Conservation (phyloP, 768 basidiomycete species). For the Lactarius evosmus region DNA sequence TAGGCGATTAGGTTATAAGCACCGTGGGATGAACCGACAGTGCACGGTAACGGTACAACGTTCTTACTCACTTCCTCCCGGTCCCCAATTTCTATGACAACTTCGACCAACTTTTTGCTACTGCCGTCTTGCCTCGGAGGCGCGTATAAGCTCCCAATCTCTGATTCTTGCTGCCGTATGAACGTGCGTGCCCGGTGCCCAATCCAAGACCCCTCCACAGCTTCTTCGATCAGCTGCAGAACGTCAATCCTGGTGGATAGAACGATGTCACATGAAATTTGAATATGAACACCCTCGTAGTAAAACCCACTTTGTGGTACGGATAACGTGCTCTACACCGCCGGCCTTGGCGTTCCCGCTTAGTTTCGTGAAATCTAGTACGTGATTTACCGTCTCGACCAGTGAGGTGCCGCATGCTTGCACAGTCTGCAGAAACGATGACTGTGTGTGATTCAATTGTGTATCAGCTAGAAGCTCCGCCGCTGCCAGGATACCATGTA, state of each 20-base stretch:
- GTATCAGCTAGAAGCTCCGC: constrained; percentile 90
- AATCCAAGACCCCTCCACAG: constrained; percentile 92
- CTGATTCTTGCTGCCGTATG: constrained; percentile 56
- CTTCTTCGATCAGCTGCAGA: constrained; percentile 81
- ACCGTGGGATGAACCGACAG: background rate
- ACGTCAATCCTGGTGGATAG: constrained; percentile 53
- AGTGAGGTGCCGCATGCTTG: constrained; percentile 94
- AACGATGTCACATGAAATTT: background rate
- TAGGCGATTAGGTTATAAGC: constrained; percentile 32
- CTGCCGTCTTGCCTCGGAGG: constrained; percentile 59
- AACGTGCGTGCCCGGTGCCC: constrained; percentile 81
- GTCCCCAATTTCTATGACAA: constrained; percentile 81
- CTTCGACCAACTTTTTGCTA: constrained; percentile 63
- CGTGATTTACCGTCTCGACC: constrained; percentile 95
- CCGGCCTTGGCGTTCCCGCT: constrained; percentile 81
- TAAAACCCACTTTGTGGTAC: constrained; percentile 53
- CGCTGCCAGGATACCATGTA: constrained; percentile 93
- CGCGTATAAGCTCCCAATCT: constrained; percentile 90
- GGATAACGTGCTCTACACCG: constrained; percentile 73
- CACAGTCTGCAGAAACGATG: constrained; percentile 87
- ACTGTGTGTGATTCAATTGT: constrained; percentile 72
- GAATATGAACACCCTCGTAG: background rate
- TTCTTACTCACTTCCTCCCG: constrained; percentile 53
- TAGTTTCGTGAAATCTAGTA: constrained; percentile 92
- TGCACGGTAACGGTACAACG: background rate